A percentile compares a stretch with the other conserved stretches of the same genome.
phyloP scores from a whole-genome alignment of 2,329 filamentous ascomycete genomes.

The Fusarium sp. region DNA sequence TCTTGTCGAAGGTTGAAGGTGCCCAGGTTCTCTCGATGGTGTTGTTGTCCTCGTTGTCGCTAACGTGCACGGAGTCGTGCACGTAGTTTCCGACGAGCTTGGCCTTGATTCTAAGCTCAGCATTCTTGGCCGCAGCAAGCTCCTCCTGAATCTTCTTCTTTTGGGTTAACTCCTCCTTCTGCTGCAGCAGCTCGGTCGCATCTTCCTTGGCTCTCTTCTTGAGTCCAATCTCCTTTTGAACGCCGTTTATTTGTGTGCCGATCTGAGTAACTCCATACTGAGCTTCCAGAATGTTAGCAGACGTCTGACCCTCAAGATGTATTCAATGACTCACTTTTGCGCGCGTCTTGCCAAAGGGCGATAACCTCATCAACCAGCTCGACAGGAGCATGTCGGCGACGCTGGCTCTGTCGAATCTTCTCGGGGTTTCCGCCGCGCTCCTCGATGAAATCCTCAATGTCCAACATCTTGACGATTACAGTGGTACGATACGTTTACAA shows the following conservation, averaged over 20 bases:
- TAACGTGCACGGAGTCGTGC: slow-evolving; percentile 87
- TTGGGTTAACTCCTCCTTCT: slow-evolving; percentile 84
- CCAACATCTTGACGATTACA: slow-evolving; percentile 70
- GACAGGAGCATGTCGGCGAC: slow-evolving; percentile 83
- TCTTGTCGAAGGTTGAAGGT: slow-evolving; percentile 79
- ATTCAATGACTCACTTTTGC: slow-evolving; percentile 67
- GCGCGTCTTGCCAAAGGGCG: slow-evolving; percentile 86
- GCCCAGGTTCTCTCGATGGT: slow-evolving; percentile 82
- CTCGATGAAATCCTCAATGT: slow-evolving; percentile 83
- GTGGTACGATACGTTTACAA: slow-evolving; percentile 38
- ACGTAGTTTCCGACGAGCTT: slow-evolving; percentile 82
- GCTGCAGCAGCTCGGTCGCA: slow-evolving; percentile 81
- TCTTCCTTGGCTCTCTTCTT: slow-evolving; percentile 97
- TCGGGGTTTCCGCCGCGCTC: slow-evolving; percentile 94
- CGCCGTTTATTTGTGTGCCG: slow-evolving; percentile 86
- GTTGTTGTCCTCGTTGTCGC: slow-evolving; percentile 92
- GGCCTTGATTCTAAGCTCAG: slow-evolving; percentile 80
- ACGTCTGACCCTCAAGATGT: slow-evolving; percentile 3
- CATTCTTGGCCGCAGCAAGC: slow-evolving; percentile 81
- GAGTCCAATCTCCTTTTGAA: slow-evolving; percentile 89
- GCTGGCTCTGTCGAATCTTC: slow-evolving; percentile 92
- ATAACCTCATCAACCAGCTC: slow-evolving; percentile 94
- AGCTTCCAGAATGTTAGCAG: slow-evolving; percentile 54
- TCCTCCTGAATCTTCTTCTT: slow-evolving; percentile 86
- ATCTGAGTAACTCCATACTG: slow-evolving; percentile 86